Evolutionary conservation across 2,329 filamentous ascomycete species (phyloP), one percentile per base, ranked within the genome.

Genomic region (Aphanocladium album): DNA sequence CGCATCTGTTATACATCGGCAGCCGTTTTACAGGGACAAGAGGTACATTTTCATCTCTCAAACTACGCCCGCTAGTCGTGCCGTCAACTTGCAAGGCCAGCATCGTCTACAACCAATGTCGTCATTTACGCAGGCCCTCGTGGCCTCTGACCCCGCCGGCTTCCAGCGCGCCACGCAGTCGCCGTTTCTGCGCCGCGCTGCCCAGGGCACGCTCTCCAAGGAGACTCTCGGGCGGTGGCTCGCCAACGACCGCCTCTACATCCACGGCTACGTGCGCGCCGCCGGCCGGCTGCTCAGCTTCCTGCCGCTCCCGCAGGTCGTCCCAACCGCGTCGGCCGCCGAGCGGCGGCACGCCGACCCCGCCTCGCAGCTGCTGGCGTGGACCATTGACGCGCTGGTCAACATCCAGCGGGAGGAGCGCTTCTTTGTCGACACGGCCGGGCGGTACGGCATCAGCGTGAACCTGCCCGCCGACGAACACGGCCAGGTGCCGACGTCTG

Each of bases 191-290:
- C 78, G 77, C 12, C 79, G 83, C 52, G 88, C 88, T 6, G 87
- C 87, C 16, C 77, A 79, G 60, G 88, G 89, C 23, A 82, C 79
- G 0, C 75, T 89, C 19, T 75, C 82, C 19, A 83, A 83, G 53
- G 68, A 76, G 0, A 73, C 78, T 1, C 76, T 91, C 12, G 80
- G 82, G 21, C 79, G 80, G 70, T 91, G 89, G 89, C 83, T 91
- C 47, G 83, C 85, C 14, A 88, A 90, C 71, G 88, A 91, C 72
- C 79, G 85, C 9, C 81, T 91, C 62, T 89, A 90, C 73, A 85
- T 88, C 37, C 86, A 89, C 64, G 83, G 83, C 55, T 89, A 90
- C 72, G 82, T 90, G 66, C 80, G 82, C 27, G 89, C 89, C 66
- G 82, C 86, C 23, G 87, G 87, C 9, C 76, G 79, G n/a, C 73